phyloP scores from a whole-genome alignment of 345 rosid species.

The Eucalyptus pumila region DNA sequence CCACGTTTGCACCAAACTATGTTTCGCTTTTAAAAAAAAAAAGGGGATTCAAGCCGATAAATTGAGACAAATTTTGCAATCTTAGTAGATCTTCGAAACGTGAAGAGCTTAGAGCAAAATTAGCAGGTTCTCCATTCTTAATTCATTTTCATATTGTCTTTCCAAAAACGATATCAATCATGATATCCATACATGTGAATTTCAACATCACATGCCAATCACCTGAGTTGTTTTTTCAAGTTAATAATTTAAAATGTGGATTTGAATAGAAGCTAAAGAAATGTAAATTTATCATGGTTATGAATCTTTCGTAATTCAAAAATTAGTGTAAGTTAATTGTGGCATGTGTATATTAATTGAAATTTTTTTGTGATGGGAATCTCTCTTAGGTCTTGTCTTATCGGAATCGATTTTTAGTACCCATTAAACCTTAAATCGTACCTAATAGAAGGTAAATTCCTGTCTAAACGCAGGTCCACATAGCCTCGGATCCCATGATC shows the following conservation, averaged over 20 bases:
- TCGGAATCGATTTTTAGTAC: fast-evolving
- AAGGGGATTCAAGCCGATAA: fast-evolving
- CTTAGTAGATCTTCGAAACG: neutral
- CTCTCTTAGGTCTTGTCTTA: no score
- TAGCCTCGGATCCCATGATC: neutral
- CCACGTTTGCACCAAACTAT: neutral
- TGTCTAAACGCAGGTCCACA: fast-evolving
- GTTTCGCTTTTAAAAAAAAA: neutral
- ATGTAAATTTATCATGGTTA: fast-evolving
- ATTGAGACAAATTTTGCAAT: neutral
- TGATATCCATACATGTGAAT: no score
- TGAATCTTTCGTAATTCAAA: fast-evolving
- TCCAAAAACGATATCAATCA: fast-evolving
- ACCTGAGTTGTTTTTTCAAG: fast-evolving
- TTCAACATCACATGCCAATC: fast-evolving
- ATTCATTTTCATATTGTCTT: neutral
- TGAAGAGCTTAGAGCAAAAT: neutral
- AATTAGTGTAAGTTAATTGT: no score
- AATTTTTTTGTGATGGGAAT: fast-evolving
- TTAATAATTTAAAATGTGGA: neutral
- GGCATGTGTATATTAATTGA: fast-evolving
- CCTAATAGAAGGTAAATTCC: neutral
- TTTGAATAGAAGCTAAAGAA: no score
- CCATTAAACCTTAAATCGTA: neutral
- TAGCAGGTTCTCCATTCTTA: neutral